A percentile compares a stretch with the other conserved stretches of the same genome.
phyloP scores from a whole-genome alignment of 306 rosid species.

The Vigna nakashimae region DNA sequence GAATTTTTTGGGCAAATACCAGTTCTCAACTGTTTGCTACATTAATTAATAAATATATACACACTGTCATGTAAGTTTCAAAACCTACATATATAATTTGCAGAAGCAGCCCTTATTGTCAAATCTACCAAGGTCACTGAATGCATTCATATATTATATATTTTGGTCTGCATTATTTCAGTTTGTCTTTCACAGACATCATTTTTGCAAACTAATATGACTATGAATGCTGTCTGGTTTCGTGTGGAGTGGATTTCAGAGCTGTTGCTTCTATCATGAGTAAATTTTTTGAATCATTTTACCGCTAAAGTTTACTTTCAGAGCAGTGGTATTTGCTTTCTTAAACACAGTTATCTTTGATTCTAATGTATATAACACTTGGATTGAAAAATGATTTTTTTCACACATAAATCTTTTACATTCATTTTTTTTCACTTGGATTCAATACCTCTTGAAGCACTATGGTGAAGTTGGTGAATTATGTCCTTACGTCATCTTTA shows the following conservation, averaged over 20 bases:
- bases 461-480: conserved; percentile 25
- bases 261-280: background rate
- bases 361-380: too few relatives aligned
- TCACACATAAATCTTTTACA: too few relatives aligned
- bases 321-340: too few relatives aligned
- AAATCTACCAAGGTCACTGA: background rate
- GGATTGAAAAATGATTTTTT: background rate
- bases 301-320: too few relatives aligned
- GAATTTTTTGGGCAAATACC: background rate
- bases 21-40: background rate
- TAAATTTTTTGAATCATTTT: too few relatives aligned
- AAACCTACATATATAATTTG: background rate
- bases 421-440: too few relatives aligned
- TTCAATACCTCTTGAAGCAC: background rate
- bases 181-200: background rate
- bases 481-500: conserved; percentile 21
- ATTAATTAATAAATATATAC: too few relatives aligned
- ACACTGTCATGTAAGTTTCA: background rate
- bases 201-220: background rate
- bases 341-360: background rate
- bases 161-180: background rate
- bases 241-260: background rate
- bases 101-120: conserved; percentile 19
- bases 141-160: conserved; percentile 7
- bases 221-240: conserved; percentile 23